phyloP scores from a whole-genome alignment of 257 asterid species.

The Nicotiana tomentosiformis region DNA sequence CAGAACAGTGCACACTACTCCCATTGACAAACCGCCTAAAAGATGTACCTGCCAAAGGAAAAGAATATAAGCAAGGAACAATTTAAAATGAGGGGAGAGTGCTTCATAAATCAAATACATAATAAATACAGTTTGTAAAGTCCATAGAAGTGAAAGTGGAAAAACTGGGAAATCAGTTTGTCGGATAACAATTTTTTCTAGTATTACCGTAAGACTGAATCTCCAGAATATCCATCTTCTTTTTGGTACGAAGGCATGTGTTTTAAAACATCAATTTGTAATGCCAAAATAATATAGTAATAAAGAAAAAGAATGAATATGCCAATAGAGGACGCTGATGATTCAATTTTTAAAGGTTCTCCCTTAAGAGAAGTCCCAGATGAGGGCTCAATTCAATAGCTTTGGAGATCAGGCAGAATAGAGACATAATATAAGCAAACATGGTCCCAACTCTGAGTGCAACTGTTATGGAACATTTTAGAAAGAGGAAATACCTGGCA shows the following conservation, averaged over 20 bases:
- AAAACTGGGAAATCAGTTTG: not conserved
- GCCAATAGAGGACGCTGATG: not conserved
- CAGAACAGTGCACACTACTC: conserved; percentile 44
- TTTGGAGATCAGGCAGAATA: not conserved
- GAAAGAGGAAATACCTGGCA: not conserved
- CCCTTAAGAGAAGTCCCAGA: not conserved
- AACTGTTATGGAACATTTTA: not conserved
- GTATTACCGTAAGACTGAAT: not conserved
- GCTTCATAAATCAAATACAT: not conserved
- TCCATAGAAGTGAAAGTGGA: not conserved
- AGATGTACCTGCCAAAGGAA: conserved; percentile 50
- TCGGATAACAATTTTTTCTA: not conserved
- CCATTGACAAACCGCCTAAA: conserved; percentile 58
- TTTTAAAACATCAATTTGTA: not conserved
- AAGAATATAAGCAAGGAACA: not conserved
- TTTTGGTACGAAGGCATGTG: not conserved
- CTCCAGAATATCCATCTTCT: not conserved
- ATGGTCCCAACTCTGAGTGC: not conserved
- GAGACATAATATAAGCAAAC: not conserved
- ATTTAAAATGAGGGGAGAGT: not conserved
- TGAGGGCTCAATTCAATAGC: not conserved
- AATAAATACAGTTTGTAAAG: not conserved
- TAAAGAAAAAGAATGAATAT: not conserved
- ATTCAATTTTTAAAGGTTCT: not conserved
- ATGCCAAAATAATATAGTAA: not conserved